Evolutionary conservation across 2,329 filamentous ascomycete genomes (phyloP), one percentile per base, ranked within the genome.

Genomic region (Anisogramma anomala): DNA sequence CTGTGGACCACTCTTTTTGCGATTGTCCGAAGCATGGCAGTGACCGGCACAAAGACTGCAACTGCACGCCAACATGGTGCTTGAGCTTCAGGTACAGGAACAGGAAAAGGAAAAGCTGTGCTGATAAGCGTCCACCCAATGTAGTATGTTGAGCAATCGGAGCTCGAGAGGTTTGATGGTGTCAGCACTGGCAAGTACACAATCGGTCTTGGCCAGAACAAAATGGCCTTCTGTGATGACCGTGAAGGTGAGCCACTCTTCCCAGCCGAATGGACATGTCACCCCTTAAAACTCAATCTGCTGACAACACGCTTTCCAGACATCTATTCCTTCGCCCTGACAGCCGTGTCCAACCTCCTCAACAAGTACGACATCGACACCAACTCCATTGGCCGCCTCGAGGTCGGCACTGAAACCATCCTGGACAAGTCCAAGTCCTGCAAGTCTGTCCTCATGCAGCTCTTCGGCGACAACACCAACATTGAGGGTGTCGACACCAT

Each of bases 201-300:
- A 57, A 89, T 91, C 66, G 84, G 84, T 62, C 80, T 91, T 43
- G 84, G 84, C 56, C 84, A 91, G 74, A 89, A 82, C 59, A 86
- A 84, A 69, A 91, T 91, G 84, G 81, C 79, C 71, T 91, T 91
- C 68, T 89, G 84, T 62, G 84, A 91, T 65, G 84, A 91, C 59
- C 79, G 83, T 58, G 84, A 91, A 70, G 84, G 84, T 87, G 62
- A 63, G 69, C 63, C 38, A 36, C n/a, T 30, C 25, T 19, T 18
- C n/a, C 13, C 20, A 3, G 6, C 11, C n/a, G n/a, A 6, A 14
- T 30, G 3, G 13, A 14, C 8, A n/a, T 30, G 3, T 30, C 13
- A 17, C 19, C 9, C 7, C 14, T 6, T 17, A 3, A 1, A 27
- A 22, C 19, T n/a, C 33, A 14, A 9, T 23, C 15, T 31, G 31